A percentile compares a stretch with the other conserved stretches of the same genome.
phyloP scores from a whole-genome alignment of 164 flowering plant species.

The Tinospora cordifolia region DNA sequence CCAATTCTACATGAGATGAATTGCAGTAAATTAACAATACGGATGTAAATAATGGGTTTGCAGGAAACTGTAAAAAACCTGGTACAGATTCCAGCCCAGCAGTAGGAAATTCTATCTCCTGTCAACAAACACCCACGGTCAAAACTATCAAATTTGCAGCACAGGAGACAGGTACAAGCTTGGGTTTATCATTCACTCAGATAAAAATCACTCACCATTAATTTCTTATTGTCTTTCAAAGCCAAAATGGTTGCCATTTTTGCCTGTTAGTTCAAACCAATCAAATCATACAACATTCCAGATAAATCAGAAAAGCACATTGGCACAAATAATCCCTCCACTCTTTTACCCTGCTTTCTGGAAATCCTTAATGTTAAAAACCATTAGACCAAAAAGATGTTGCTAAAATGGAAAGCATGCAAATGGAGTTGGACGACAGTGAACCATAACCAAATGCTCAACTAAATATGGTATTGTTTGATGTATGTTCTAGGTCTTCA shows the following conservation, averaged over 20 bases:
- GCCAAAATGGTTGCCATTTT: slow-evolving; percentile 68
- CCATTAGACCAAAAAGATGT: no score
- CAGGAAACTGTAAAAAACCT: slow-evolving; percentile 34
- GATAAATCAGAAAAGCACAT: neutral
- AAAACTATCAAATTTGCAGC: slow-evolving; percentile 10
- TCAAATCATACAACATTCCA: neutral
- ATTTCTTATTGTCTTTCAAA: slow-evolving; percentile 49
- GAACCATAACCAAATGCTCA: no score
- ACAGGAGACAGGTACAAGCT: neutral
- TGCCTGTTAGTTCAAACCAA: slow-evolving; percentile 38
- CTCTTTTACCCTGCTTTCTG: no score
- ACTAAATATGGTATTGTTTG: no score
- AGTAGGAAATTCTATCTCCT: slow-evolving; percentile 97
- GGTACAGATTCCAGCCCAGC: slow-evolving; percentile 89
- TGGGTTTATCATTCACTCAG: neutral
- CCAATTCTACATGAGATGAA: neutral
- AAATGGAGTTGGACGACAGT: no score
- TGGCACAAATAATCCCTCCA: neutral
- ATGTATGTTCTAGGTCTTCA: no score
- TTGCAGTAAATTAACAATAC: neutral
- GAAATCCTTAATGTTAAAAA: no score
- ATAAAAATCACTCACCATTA: slow-evolving; percentile 53
- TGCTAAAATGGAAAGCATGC: no score
- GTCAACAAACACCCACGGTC: slow-evolving; percentile 25
- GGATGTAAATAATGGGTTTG: neutral